These are phyloP conservation scores for Trichoderma harzianum DNA, from an alignment of 2,329 filamentous ascomycete genomes.

Conservation along the genomic window DNA sequence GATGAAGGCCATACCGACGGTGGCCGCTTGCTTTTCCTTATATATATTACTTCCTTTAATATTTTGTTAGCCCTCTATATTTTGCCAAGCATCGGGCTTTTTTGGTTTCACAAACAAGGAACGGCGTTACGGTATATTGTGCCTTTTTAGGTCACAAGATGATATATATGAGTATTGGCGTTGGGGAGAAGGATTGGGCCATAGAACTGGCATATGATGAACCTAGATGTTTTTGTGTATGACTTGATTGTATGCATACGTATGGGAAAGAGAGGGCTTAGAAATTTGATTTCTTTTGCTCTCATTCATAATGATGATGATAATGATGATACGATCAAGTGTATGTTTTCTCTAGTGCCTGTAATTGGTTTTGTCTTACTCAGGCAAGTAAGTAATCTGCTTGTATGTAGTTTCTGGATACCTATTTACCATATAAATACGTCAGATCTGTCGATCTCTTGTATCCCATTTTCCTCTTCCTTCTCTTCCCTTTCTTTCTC, in stretches of 20 bases:
- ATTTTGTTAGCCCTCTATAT: background rate
- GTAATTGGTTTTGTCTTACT: background rate
- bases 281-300: background rate
- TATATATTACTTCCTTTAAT: background rate
- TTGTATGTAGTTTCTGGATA: background rate
- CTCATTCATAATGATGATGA: background rate
- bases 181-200: conserved; percentile 2
- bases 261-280: background rate
- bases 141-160: background rate
- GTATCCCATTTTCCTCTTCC: too few relatives aligned
- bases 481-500: background rate
- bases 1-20: conserved; percentile 25
- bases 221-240: conserved; percentile 1
- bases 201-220: conserved; percentile 3
- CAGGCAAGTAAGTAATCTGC: background rate
- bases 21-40: background rate
- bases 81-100: background rate
- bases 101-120: background rate
- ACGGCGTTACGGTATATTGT: background rate
- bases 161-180: conserved; percentile 5
- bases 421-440: background rate
- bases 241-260: conserved; percentile 17
- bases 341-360: background rate
- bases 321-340: background rate
- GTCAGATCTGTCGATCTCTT: too few relatives aligned